Percentiles rank a stretch among this genome's conserved stretches.
Conservation (phyloP, 164 flowering plant genomes). For the Euptelea pleiosperma region DNA sequence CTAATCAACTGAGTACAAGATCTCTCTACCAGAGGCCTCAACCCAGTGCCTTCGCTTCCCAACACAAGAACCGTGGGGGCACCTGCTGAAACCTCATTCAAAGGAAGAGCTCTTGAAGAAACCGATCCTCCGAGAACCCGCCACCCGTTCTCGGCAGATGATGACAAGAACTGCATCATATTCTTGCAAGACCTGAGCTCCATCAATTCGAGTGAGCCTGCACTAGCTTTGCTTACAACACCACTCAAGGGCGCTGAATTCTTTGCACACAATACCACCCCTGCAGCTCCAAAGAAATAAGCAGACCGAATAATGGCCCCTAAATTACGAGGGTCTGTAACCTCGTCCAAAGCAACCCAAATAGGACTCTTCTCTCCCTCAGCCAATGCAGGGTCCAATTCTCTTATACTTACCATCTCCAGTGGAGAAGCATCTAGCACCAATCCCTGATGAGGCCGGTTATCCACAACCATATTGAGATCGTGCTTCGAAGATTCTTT, state of each 20-base stretch:
- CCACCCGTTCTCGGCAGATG: conserved; percentile 91
- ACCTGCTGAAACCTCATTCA: conserved; percentile 64
- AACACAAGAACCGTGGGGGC: conserved; percentile 85
- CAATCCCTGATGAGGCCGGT: conserved; percentile 90
- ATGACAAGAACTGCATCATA: conserved; percentile 92
- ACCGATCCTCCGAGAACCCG: conserved; percentile 91
- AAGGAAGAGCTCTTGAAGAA: conserved; percentile 63
- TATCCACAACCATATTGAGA: conserved; percentile 85
- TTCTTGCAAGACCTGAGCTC: conserved; percentile 91
- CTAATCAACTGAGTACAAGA: conserved; percentile 76
- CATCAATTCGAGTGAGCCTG: conserved; percentile 89
- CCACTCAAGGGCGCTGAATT: conserved; percentile 98
- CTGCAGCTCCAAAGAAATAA: conserved; percentile 93
- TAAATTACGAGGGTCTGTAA: conserved; percentile 91
- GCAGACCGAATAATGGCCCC: conserved; percentile 93
- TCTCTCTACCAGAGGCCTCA: conserved; percentile 93
- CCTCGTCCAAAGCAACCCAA: conserved; percentile 97
- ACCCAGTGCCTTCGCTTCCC: conserved; percentile 95
- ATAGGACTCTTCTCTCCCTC: conserved; percentile 53
- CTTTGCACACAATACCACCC: conserved; percentile 90
- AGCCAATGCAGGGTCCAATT: conserved; percentile 54
- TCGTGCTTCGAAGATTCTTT: conserved; percentile 83
- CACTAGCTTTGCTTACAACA: conserved; percentile 98
- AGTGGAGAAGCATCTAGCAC: conserved; percentile 92
- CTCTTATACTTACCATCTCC: conserved; percentile 69